Conservation (phyloP, 106 monocot genomes). For the Acorus gramineus region DNA sequence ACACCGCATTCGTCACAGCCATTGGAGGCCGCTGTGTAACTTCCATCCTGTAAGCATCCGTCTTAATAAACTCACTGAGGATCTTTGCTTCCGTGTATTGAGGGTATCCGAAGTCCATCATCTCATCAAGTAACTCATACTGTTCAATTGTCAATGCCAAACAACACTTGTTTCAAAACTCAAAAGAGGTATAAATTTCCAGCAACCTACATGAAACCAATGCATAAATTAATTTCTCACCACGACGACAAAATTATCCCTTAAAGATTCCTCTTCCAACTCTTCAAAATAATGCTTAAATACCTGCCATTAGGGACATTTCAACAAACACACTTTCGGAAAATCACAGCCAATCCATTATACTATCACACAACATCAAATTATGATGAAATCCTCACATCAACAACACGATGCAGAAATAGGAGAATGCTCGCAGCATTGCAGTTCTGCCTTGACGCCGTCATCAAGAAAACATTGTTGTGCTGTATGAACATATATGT, state of each 20-base stretch:
- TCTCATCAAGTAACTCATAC: constrained; percentile 95
- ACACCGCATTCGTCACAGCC: constrained; percentile 97
- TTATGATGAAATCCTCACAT: constrained; percentile 25
- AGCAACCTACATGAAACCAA: not conserved
- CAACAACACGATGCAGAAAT: constrained; percentile 79
- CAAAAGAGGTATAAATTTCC: not conserved
- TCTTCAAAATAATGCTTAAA: constrained; percentile 99
- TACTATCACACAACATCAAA: no score
- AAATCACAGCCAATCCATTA: not conserved
- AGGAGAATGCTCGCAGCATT: constrained; percentile 86
- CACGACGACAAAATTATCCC: constrained; percentile 99
- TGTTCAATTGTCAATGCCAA: constrained; percentile 8
- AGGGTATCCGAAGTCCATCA: constrained; percentile 98
- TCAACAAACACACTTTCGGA: not conserved
- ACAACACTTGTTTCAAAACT: no score
- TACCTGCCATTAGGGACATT: constrained; percentile 31
- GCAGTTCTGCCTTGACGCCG: constrained; percentile 85
- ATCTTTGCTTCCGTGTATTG: constrained; percentile 96
- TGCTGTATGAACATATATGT: constrained; percentile 97
- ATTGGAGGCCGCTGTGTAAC: constrained; percentile 90
- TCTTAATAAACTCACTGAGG: constrained; percentile 93
- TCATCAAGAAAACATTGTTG: constrained; percentile 84
- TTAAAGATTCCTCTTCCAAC: constrained; percentile 86
- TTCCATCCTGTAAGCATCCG: constrained; percentile 97
- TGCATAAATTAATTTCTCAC: constrained; percentile 23